Evolutionary conservation across 2,329 filamentous ascomycete genomes (phyloP).

Genomic region (Phyllosticta citriasiana): DNA sequence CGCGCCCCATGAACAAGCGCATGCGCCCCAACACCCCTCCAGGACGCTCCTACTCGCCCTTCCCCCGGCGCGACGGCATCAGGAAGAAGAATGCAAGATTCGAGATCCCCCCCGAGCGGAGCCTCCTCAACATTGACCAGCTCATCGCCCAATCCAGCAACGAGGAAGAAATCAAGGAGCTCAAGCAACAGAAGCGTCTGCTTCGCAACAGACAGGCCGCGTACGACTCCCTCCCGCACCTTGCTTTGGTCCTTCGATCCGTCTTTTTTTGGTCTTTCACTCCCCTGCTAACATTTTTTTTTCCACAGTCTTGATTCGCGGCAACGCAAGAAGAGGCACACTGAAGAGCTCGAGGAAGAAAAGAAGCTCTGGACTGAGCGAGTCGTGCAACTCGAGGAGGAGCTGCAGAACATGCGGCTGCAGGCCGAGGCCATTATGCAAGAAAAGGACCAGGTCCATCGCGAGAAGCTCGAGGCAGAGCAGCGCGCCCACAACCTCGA

Average conservation of each 20-base stretch:
- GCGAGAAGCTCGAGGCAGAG: constrained; percentile 64
- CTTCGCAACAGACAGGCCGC: constrained; percentile 93
- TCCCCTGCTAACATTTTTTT: constrained; percentile 25
- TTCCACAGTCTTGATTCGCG: constrained; percentile 73
- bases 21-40: constrained; percentile 60
- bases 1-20: constrained; percentile 38
- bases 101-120: constrained; percentile 90
- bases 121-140: constrained; percentile 87
- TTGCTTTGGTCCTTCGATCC: constrained; percentile 34
- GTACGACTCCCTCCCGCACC: constrained; percentile 41
- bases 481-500: constrained; percentile 67
- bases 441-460: constrained; percentile 56
- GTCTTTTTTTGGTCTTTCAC: constrained; percentile 21
- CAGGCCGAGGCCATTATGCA: constrained; percentile 42
- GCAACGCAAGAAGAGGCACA: constrained; percentile 97
- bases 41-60: constrained; percentile 61
- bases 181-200: constrained; percentile 96
- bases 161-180: constrained; percentile 90
- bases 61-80: constrained; percentile 72
- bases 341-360: constrained; percentile 90
- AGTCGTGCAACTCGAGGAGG: constrained; percentile 70
- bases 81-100: constrained; percentile 98
- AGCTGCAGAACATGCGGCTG: constrained; percentile 57
- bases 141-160: constrained; percentile 81
- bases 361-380: constrained; percentile 80